Conservation (phyloP, 257 asterid species). For the Jacaranda mimosifolia region DNA sequence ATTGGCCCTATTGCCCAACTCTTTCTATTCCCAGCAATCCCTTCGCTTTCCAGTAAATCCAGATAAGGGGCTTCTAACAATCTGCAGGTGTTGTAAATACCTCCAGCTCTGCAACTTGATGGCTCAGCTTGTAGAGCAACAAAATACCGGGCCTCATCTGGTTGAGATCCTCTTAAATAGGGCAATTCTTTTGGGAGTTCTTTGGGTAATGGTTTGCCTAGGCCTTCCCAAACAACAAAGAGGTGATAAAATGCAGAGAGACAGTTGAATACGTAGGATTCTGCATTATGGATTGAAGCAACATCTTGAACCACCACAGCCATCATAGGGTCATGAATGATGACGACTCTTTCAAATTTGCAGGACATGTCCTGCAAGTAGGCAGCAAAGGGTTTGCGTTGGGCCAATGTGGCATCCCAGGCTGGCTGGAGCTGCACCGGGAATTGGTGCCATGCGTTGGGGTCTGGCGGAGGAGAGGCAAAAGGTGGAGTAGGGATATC, state of each 20-base stretch:
- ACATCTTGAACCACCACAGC: slow-evolving; percentile 50
- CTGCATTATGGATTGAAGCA: slow-evolving; percentile 38
- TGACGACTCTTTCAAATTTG: slow-evolving; percentile 37
- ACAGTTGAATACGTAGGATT: slow-evolving; percentile 45
- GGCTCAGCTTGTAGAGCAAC: slow-evolving; percentile 28
- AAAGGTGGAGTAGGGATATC: slow-evolving; percentile 42
- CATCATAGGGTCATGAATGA: slow-evolving; percentile 47
- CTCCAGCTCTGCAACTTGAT: slow-evolving; percentile 34
- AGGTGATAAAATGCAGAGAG: slow-evolving; percentile 34
- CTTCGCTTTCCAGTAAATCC: slow-evolving; percentile 40
- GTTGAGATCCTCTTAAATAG: not conserved
- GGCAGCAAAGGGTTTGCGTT: slow-evolving; percentile 38
- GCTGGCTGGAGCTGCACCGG: slow-evolving; percentile 46
- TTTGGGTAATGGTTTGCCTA: not conserved
- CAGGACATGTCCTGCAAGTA: slow-evolving; percentile 23
- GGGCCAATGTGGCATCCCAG: slow-evolving; percentile 33
- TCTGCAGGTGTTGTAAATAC: slow-evolving; percentile 43
- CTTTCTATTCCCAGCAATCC: slow-evolving; percentile 31
- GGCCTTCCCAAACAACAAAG: not conserved
- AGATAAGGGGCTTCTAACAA: slow-evolving; percentile 44
- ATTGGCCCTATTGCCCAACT: slow-evolving; percentile 59
- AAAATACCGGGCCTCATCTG: slow-evolving; percentile 6
- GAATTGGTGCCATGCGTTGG: slow-evolving; percentile 40
- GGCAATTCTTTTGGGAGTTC: slow-evolving; percentile 3
- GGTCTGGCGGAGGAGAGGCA: slow-evolving; percentile 44